Conservation (phyloP, 2,329 filamentous ascomycete genomes). For the Xylariaceae sp. region DNA sequence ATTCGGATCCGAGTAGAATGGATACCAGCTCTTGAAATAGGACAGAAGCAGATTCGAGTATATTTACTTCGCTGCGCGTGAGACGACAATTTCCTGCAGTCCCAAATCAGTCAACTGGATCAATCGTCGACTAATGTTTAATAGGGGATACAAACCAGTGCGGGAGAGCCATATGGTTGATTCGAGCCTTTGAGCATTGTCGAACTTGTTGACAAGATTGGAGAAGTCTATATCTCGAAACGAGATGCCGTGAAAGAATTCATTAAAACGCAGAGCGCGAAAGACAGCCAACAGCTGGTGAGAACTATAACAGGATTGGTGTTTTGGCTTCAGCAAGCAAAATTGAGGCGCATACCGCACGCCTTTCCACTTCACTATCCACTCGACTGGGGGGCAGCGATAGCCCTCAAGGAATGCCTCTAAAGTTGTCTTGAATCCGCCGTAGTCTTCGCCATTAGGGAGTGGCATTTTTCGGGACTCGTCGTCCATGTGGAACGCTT, state of each 20-base stretch:
- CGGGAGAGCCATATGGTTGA: constrained; percentile 50
- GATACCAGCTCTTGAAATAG: constrained; percentile 55
- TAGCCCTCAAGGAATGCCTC: constrained; percentile 54
- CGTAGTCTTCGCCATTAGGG: constrained; percentile 52
- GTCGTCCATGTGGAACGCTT: constrained; percentile 51
- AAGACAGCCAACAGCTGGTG: constrained; percentile 55
- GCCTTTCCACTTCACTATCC: constrained; percentile 48
- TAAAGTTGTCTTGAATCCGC: constrained; percentile 51
- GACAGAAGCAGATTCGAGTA: constrained; percentile 47
- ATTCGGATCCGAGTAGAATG: constrained; percentile 52
- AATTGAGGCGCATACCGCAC: constrained; percentile 48
- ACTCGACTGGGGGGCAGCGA: constrained; percentile 46
- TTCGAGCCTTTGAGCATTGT: constrained; percentile 43
- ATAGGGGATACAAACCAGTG: constrained; percentile 41
- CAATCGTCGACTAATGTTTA: background rate
- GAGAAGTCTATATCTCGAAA: constrained; percentile 51
- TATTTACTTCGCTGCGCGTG: constrained; percentile 45
- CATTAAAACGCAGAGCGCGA: constrained; percentile 54
- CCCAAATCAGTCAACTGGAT: constrained; percentile 22
- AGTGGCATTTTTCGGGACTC: constrained; percentile 51
- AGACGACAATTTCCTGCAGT: constrained; percentile 37
- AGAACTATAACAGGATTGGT: constrained; percentile 41
- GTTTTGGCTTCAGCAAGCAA: constrained; percentile 44
- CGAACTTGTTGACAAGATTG: constrained; percentile 38
- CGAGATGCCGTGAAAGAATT: constrained; percentile 56